Evolutionary conservation across 257 asterid genomes (phyloP).

Genomic region (Ajuga chamaepitys): DNA sequence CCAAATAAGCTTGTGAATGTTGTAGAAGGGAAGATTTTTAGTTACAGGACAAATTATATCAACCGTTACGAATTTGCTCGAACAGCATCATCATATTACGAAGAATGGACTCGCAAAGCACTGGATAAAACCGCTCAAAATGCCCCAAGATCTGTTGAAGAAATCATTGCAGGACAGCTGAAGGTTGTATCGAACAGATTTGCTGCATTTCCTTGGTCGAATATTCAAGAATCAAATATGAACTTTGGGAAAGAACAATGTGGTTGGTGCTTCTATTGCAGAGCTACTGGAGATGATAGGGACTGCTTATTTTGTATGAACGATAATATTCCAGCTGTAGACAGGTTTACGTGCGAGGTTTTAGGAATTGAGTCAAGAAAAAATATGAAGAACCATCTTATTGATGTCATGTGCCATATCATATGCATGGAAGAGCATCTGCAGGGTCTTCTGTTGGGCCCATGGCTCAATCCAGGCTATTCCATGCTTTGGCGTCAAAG

Average conservation of each 20-base stretch:
- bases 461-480: conserved; percentile 79
- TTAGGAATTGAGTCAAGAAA: conserved; percentile 39
- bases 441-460: conserved; percentile 85
- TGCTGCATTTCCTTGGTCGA: conserved; percentile 66
- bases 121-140: conserved; percentile 38
- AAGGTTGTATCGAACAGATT: conserved; percentile 55
- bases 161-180: conserved; percentile 54
- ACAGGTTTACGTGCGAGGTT: conserved; percentile 45
- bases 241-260: conserved; percentile 64
- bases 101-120: conserved; percentile 44
- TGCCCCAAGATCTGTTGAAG: conserved; percentile 49
- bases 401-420: conserved; percentile 65
- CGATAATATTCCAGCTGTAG: conserved; percentile 39
- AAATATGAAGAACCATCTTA: conserved; percentile 54
- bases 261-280: conserved; percentile 92
- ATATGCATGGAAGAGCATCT: conserved; percentile 69
- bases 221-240: conserved; percentile 26
- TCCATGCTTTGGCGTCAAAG: conserved; percentile 62
- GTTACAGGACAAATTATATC: conserved; percentile 36
- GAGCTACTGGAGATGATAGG: conserved; percentile 54
- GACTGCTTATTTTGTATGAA: conserved; percentile 65
- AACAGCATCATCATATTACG: conserved; percentile 47
- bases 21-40: conserved; percentile 22
- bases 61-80: conserved; percentile 73
- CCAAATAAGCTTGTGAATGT: conserved; percentile 22